These are phyloP conservation scores for Ceratocystis variospora DNA, from an alignment of 2,329 filamentous ascomycete genomes.

Conservation along the genomic window DNA sequence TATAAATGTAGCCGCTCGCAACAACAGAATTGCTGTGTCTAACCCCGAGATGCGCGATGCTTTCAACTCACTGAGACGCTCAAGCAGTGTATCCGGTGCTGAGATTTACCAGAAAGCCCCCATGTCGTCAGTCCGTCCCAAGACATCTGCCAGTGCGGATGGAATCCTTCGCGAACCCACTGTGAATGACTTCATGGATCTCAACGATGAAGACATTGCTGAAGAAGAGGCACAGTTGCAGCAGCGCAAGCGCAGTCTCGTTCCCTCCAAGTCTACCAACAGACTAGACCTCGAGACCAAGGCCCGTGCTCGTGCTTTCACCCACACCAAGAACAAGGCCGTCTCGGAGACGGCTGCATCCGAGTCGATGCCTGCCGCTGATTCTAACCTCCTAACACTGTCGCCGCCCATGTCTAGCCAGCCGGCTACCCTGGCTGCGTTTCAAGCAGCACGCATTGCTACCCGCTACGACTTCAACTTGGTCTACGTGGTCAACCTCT, in stretches of 20 bases:
- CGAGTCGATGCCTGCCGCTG: slow-evolving; percentile 20
- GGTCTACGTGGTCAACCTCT: slow-evolving; percentile 45
- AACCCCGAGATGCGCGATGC: slow-evolving; percentile 11
- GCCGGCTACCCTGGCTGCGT: slow-evolving; percentile 36
- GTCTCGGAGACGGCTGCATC: not conserved
- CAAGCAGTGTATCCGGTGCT: slow-evolving; percentile 14
- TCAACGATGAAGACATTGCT: slow-evolving; percentile 46
- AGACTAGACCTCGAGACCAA: slow-evolving; percentile 6
- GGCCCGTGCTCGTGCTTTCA: slow-evolving; percentile 10
- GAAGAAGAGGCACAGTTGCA: slow-evolving; percentile 26
- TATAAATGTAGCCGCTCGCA: not conserved
- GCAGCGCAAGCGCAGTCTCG: slow-evolving; percentile 14
- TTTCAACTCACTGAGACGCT: slow-evolving; percentile 11
- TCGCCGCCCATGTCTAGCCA: slow-evolving; percentile 33
- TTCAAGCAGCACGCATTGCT: slow-evolving; percentile 42
- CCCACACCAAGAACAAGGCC: slow-evolving; percentile 7
- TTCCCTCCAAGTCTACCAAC: slow-evolving; percentile 5
- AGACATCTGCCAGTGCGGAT: slow-evolving; percentile 16
- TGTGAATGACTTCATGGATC: slow-evolving; percentile 39
- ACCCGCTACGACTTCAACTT: slow-evolving; percentile 43
- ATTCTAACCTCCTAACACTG: slow-evolving; percentile 31
- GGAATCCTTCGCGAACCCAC: slow-evolving; percentile 36
- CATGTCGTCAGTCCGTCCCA: slow-evolving; percentile 2
- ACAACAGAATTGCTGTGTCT: slow-evolving; percentile 3
- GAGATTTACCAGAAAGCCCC: slow-evolving; percentile 9